phyloP scores from a whole-genome alignment of 495 filamentous ascomycete genomes.

The Viridothelium virens region DNA sequence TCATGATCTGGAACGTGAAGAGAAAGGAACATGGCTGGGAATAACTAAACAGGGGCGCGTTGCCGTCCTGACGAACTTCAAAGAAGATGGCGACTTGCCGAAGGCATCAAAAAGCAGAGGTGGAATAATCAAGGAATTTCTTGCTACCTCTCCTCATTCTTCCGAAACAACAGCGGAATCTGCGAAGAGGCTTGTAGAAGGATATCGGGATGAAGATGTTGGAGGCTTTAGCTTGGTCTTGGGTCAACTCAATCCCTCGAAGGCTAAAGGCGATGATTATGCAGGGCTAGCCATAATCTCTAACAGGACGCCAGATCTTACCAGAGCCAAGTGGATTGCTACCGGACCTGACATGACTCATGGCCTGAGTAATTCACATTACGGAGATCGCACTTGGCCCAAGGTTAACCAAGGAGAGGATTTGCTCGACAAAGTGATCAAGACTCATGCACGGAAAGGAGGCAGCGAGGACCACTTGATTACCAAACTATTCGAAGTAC shows the following conservation, averaged over 20 bases:
- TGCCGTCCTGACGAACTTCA: constrained; percentile 90
- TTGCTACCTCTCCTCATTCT: constrained; percentile 43
- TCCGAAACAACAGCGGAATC: constrained; percentile 51
- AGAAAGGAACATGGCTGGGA: constrained; percentile 87
- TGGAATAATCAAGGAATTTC: constrained; percentile 77
- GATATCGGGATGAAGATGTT: constrained; percentile 60
- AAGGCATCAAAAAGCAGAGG: constrained; percentile 62
- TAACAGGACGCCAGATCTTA: constrained; percentile 64
- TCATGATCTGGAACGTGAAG: constrained; percentile 57
- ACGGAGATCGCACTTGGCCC: constrained; percentile 67
- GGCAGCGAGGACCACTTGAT: constrained; percentile 53
- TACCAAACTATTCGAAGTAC: constrained; percentile 58
- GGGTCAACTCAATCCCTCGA: constrained; percentile 36
- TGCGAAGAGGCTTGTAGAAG: constrained; percentile 58
- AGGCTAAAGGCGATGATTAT: not conserved
- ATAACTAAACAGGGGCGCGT: constrained; percentile 77
- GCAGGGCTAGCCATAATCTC: constrained; percentile 67
- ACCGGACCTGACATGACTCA: constrained; percentile 41
- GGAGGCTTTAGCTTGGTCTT: constrained; percentile 92
- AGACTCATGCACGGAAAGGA: constrained; percentile 40
- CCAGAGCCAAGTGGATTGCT: constrained; percentile 63
- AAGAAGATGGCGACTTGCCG: constrained; percentile 57
- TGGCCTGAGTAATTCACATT: constrained; percentile 80
- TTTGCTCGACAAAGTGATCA: constrained; percentile 43
- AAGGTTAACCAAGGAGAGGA: constrained; percentile 63